Evolutionary conservation across 371 early-diverging fungal genomes (phyloP).

Genomic region (Syncephalastrum sp.): DNA sequence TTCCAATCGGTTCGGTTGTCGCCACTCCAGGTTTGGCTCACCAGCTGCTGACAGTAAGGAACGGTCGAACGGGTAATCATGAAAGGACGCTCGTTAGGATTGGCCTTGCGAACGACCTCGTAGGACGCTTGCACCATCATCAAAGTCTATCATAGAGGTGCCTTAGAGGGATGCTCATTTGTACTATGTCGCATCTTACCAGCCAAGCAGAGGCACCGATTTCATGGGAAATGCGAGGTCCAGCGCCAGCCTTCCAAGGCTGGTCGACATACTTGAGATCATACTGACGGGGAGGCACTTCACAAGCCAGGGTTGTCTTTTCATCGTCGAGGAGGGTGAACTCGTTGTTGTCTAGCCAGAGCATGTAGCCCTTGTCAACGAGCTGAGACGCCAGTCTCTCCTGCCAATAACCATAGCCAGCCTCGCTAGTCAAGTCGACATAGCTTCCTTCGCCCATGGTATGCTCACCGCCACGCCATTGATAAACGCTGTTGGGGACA

Average conservation of each 20-base stretch:
- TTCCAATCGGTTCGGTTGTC: slow-evolving; percentile 64
- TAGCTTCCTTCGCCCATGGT: slow-evolving; percentile 50
- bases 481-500: slow-evolving; percentile 27
- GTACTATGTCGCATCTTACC: too few relatives aligned
- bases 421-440: slow-evolving; percentile 53
- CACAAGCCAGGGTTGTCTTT: slow-evolving; percentile 22
- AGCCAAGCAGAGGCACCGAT: too few relatives aligned
- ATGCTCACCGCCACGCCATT: slow-evolving; percentile 58
- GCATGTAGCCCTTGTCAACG: slow-evolving; percentile 50
- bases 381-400: slow-evolving; percentile 35
- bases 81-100: slow-evolving; percentile 49
- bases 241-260: too few relatives aligned
- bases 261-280: background rate
- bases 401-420: slow-evolving; percentile 59
- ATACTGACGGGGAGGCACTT: slow-evolving; percentile 19
- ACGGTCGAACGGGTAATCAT: slow-evolving; percentile 57
- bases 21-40: slow-evolving; percentile 62
- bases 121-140: slow-evolving; percentile 60
- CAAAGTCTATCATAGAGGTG: slow-evolving; percentile 33
- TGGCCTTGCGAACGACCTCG: slow-evolving; percentile 46
- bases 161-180: too few relatives aligned
- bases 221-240: too few relatives aligned
- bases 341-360: slow-evolving; percentile 70
- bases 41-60: slow-evolving; percentile 46
- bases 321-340: slow-evolving; percentile 52